Conservation (phyloP, 495 filamentous ascomycete species). For the Trypethelium eluteriae region DNA sequence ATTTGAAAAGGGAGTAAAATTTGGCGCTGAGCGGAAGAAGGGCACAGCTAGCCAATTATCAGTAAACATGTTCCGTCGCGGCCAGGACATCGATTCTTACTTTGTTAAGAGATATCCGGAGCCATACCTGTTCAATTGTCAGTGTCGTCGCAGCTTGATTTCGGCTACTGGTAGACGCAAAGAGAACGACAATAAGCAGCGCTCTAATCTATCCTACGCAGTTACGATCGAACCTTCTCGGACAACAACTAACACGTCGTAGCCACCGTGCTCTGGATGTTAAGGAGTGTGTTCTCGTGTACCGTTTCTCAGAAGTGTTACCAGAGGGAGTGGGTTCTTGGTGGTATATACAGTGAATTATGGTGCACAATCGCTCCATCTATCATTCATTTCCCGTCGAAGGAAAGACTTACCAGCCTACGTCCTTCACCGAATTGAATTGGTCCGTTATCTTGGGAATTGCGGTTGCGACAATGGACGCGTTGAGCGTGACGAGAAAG, state of each 20-base stretch:
- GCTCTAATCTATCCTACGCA: no score
- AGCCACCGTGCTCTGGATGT: no score
- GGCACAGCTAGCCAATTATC: conserved; percentile 15
- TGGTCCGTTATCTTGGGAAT: background rate
- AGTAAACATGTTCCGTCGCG: background rate
- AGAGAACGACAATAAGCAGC: background rate
- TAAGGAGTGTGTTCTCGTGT: no score
- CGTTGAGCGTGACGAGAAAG: no score
- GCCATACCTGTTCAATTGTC: no score
- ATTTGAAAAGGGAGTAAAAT: conserved; percentile 27
- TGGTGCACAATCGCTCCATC: no score
- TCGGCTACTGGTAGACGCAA: background rate
- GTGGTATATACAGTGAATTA: no score
- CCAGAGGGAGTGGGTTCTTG: no score
- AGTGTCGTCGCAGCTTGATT: background rate
- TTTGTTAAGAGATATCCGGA: no score
- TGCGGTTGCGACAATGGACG: background rate
- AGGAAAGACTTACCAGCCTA: background rate
- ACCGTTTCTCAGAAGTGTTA: no score
- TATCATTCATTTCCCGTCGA: background rate
- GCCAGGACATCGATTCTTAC: no score
- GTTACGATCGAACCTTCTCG: no score
- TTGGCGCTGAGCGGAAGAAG: conserved; percentile 33
- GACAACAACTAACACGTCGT: background rate
- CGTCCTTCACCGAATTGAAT: background rate